A percentile compares a stretch with the other conserved stretches of the same genome.
Evolutionary conservation across 371 early-diverging fungal species (phyloP).

Genomic region (Phascolomyces articulosus): DNA sequence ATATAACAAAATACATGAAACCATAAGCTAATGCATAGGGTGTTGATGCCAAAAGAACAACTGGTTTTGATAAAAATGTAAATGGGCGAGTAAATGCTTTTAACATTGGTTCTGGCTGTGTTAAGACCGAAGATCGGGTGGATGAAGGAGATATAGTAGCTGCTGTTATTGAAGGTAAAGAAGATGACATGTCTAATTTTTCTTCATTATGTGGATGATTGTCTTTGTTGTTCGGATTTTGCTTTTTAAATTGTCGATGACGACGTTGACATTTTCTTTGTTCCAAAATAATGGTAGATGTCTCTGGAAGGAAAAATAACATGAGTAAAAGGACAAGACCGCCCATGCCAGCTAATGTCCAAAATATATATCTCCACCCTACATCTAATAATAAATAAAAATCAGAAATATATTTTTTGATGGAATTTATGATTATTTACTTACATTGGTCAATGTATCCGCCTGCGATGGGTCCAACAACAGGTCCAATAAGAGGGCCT

Average conservation of each 20-base stretch:
- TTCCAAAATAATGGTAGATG: slow-evolving; percentile 29
- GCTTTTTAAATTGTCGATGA: not conserved
- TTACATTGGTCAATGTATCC: slow-evolving; percentile 51
- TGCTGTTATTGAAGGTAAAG: not conserved
- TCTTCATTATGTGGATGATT: not conserved
- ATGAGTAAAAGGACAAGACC: slow-evolving; percentile 58
- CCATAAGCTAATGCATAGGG: slow-evolving; percentile 61
- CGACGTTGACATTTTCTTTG: not conserved
- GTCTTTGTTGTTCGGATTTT: not conserved
- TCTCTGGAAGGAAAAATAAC: slow-evolving; percentile 70
- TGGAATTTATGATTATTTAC: no score
- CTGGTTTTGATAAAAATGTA: slow-evolving; percentile 42
- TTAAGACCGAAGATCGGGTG: not conserved
- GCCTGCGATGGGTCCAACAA: slow-evolving; percentile 48
- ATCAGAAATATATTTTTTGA: no score
- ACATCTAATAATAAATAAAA: slow-evolving; percentile 27
- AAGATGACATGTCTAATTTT: not conserved
- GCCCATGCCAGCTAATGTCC: slow-evolving; percentile 62
- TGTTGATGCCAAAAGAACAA: slow-evolving; percentile 46
- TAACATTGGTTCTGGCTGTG: slow-evolving; percentile 6
- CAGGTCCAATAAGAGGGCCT: slow-evolving; percentile 62
- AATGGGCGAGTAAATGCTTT: slow-evolving; percentile 41
- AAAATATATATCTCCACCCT: slow-evolving; percentile 73
- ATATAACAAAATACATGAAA: slow-evolving; percentile 51
- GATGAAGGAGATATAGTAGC: not conserved